Conservation (phyloP, 352 stramenopile species). For the Phytophthora foliorum region DNA sequence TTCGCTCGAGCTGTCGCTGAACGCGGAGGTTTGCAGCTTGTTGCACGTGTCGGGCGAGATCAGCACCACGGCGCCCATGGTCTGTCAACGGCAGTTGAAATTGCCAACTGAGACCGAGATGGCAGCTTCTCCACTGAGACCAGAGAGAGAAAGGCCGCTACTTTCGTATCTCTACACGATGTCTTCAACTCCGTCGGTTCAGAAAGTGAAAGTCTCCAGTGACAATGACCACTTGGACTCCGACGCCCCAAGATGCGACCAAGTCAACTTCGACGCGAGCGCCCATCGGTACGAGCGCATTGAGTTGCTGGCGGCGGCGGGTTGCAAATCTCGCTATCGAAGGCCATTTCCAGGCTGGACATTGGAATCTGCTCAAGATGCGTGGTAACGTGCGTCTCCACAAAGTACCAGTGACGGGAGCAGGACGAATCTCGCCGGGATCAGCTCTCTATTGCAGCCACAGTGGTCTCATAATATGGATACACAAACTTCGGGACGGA, state of each 20-base stretch:
- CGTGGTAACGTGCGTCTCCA: not conserved
- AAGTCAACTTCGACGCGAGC: no score
- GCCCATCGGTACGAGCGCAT: not conserved
- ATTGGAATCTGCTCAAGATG: constrained; percentile 20
- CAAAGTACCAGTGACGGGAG: constrained; percentile 4
- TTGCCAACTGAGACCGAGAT: constrained; percentile 16
- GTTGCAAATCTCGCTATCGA: constrained; percentile 10
- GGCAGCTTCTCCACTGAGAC: constrained; percentile 23
- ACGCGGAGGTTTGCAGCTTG: constrained; percentile 40
- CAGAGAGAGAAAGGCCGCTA: not conserved
- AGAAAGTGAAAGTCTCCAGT: constrained; percentile 12
- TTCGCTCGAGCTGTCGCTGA: constrained; percentile 47
- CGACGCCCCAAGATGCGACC: not conserved
- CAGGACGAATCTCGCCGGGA: constrained; percentile 8
- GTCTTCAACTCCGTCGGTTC: not conserved
- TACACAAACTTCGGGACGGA: no score
- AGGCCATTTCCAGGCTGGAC: constrained; percentile 2
- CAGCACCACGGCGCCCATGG: constrained; percentile 16
- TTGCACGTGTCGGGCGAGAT: constrained; percentile 34
- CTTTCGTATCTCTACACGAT: constrained; percentile 2
- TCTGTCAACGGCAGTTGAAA: not conserved
- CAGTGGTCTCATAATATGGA: no score
- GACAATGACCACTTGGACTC: not conserved
- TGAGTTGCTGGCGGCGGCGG: not conserved
- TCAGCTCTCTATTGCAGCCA: not conserved